Evolutionary conservation across 179 eudicot genomes (phyloP).

Genomic region (Silene coronaria): DNA sequence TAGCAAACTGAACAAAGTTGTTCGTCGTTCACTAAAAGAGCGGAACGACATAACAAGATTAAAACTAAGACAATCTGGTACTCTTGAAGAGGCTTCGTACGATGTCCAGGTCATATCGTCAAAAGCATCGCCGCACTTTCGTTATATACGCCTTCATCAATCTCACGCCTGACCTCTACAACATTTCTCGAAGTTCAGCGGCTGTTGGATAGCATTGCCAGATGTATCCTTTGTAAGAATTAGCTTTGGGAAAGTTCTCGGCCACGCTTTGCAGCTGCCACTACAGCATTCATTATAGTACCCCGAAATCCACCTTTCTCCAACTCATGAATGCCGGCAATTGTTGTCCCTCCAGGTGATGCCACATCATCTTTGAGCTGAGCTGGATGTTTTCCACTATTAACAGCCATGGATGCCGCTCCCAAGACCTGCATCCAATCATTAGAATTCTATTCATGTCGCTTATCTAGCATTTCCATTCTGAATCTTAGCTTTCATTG

Average conservation of each 20-base stretch:
- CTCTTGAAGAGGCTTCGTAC: neutral
- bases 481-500: neutral
- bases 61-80: neutral
- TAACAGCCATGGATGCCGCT: conserved; percentile 78
- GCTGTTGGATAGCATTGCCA: neutral
- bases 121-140: neutral
- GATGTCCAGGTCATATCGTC: neutral
- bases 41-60: no score
- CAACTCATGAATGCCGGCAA: conserved; percentile 86
- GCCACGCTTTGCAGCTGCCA: conserved; percentile 75
- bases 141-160: neutral
- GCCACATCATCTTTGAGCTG: conserved; percentile 97
- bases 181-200: neutral
- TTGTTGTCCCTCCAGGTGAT: conserved; percentile 87
- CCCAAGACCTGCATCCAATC: conserved; percentile 63
- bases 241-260: conserved; percentile 53
- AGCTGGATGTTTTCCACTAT: conserved; percentile 81
- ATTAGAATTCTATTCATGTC: neutral
- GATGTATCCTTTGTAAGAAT: neutral
- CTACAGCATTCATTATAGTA: conserved; percentile 88
- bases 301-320: conserved; percentile 93
- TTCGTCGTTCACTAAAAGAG: neutral
- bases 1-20: neutral
- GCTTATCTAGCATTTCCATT: neutral
- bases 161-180: neutral